A percentile compares a stretch with the other conserved stretches of the same genome.
phyloP scores from a whole-genome alignment of 305 asterid genomes.

The Caryopteris hybrid region DNA sequence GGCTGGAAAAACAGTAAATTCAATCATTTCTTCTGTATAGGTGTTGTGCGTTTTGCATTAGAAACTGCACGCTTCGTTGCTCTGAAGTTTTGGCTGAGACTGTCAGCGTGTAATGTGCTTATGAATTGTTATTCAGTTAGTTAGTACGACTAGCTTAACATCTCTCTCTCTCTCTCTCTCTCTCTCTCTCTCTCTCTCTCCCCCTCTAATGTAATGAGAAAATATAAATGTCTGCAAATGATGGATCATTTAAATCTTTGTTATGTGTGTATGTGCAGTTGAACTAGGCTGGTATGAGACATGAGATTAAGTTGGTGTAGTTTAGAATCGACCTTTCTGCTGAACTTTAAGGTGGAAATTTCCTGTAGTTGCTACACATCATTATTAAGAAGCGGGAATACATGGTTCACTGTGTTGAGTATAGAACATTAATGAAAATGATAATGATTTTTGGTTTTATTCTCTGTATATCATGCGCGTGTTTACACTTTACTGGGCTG shows the following conservation, averaged over 20 bases:
- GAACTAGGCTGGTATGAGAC: neutral
- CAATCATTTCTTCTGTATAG: neutral
- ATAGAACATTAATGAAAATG: neutral
- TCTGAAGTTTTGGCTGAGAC: neutral
- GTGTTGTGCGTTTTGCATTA: slow-evolving; percentile 9
- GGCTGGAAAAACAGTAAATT: slow-evolving; percentile 90
- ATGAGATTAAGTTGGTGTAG: neutral
- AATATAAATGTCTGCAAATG: neutral
- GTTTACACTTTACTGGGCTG: neutral
- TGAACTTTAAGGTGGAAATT: neutral
- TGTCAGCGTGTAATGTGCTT: neutral
- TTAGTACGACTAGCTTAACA: too few relatives aligned
- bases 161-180: too few relatives aligned
- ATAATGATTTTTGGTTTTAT: neutral
- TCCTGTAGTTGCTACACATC: neutral
- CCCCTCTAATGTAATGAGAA: neutral
- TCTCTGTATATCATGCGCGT: neutral
- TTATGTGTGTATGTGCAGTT: neutral
- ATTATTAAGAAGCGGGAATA: neutral
- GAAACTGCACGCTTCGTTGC: neutral
- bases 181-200: too few relatives aligned
- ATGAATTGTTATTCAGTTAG: too few relatives aligned
- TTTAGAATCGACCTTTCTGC: neutral
- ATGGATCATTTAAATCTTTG: neutral
- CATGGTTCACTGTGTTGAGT: neutral